Evolutionary conservation across 257 asterid genomes (phyloP), one percentile per base, ranked within the genome.

Genomic region (Solanum bukasovii): DNA sequence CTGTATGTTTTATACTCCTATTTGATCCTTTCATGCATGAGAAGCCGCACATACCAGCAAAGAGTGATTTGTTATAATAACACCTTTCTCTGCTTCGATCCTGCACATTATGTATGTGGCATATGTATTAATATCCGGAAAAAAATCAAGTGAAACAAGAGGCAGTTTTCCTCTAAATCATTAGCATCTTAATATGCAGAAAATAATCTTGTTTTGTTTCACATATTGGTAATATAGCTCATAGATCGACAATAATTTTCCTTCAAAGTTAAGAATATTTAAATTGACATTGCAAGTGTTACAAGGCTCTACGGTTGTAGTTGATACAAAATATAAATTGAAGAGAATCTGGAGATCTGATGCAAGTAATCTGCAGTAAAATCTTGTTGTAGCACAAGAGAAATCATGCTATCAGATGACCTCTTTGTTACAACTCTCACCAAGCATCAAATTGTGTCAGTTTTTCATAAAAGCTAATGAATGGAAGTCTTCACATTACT

Each of bases 71-170:
- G 98, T 95, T 91, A 97, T 91, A 91, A 96, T 92, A 92, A 96
- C 89, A 87, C 99, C 99, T 93, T 96, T 97, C 93, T 97, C 99
- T 87, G 98, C 93, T 93, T 97, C 99, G 85, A 92, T 94, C 99
- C 98, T 97, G 98, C 88, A 86, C 89, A 92, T 52, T 78, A 91
- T 72, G 88, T 87, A 88, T 83, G 46, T 74, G 63, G 88, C 83
- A 77, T 68, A 56, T 52, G 31, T 61, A 74, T 59, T 75, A 21
- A 70, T 71, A 59, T 82, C 86, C 31, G 23, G 13, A 78, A 25
- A 61, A 61, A 31, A 61, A 72, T 71, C 88, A 73, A 81, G 37
- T 23, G 82, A 61, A 70, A 46, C 35, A 85, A 44, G 40, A 72
- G 84, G 85, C 11, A 46, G 27, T 27, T 81, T 16, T 81, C 68